Conservation (phyloP, 2,329 filamentous ascomycete species). For the Botrytis aclada region DNA sequence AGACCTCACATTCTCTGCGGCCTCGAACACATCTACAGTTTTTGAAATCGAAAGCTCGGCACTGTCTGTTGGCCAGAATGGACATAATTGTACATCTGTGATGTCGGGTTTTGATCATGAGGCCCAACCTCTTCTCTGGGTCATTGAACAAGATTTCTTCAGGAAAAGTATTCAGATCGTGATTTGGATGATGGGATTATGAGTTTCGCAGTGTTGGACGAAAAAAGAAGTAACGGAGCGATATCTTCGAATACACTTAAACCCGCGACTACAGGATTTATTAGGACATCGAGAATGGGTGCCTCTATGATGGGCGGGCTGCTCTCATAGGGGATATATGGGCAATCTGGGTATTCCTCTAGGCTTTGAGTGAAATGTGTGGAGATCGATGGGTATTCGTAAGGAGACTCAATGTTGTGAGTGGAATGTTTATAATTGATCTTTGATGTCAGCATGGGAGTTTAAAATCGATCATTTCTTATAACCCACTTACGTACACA, state of each 20-base stretch:
- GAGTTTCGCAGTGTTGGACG: not conserved
- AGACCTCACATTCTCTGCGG: not conserved
- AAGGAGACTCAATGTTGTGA: no score
- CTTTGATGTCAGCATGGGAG: no score
- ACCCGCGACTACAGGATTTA: not conserved
- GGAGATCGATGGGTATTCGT: no score
- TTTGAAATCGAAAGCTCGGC: constrained; percentile 15
- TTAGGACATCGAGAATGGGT: not conserved
- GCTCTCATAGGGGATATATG: not conserved
- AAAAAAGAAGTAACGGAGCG: not conserved
- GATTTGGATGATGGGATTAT: not conserved
- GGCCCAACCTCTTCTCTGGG: not conserved
- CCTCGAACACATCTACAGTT: not conserved
- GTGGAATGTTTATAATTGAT: no score
- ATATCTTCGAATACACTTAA: not conserved
- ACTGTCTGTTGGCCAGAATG: not conserved
- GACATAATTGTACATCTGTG: constrained; percentile 14
- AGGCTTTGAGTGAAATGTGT: no score
- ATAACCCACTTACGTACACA: no score
- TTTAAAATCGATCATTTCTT: no score
- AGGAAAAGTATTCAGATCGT: constrained; percentile 5
- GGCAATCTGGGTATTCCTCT: no score
- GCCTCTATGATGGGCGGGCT: not conserved
- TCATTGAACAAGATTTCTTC: constrained; percentile 15
- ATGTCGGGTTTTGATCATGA: not conserved